Evolutionary conservation across 345 rosid genomes (phyloP), one percentile per base, ranked within the genome.

Genomic region (Eucalyptus curtisii): DNA sequence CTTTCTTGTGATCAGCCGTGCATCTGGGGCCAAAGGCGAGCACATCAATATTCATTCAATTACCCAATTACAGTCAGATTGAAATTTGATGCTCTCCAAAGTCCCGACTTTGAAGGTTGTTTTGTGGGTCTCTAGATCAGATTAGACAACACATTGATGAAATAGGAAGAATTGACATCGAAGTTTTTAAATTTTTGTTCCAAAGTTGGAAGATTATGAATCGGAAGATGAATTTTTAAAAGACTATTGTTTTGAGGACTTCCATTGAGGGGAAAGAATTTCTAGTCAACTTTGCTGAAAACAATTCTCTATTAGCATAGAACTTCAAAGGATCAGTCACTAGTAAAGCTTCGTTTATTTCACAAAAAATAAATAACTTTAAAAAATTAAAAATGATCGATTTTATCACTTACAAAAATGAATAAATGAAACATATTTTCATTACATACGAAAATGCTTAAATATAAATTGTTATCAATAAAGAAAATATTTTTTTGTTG

Each of bases 121-220:
- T 4, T 64, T 13, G 76, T 7, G 37, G 10, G 76, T 31, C 1
- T 30, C 37, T n/a, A n/a, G 76, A 7, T 64, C 3, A 64, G 0
- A 64, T 0, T 16, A n/a, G 5, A 37, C 37, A 61, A 61, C 33
- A 30, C 71, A 64, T 64, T 0, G 19, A 64, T 64, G 19, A 64
- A n/a, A 64, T n/a, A 3, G 7, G 71, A 64, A 6, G 31, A 64
- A 64, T n/a, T 13, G 5, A 14, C 37, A 3, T 6, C 0, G 0
- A 6, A 30, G 9, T n/a, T 4, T 30, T 64, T 2, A 3, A 64
- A 64, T 64, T 64, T 64, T 14, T 4, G 37, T 14, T 64, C 37
- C 20, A 64, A n/a, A 30, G 14, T 64, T 64, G 7, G 20, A 64
- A 64, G 37, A 64, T 64, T 14, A 30, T 16, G 17, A 7, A 14